Percentiles rank a stretch among this genome's conserved stretches.
phyloP scores from a whole-genome alignment of 164 flowering plant genomes.

The Nymphaea colorata region DNA sequence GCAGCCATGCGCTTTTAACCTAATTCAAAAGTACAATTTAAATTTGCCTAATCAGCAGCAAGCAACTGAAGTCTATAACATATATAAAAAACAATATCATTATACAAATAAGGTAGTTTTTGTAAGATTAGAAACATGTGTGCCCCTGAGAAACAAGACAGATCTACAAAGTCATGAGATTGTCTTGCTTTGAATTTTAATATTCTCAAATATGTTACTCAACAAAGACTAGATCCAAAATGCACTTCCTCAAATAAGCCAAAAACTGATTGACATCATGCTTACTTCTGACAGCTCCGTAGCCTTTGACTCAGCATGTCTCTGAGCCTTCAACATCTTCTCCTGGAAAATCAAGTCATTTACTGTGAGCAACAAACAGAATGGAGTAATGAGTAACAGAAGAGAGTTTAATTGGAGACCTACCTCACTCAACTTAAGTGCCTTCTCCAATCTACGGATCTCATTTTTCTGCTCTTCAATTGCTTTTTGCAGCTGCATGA shows the following conservation, averaged over 20 bases:
- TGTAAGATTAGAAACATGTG: neutral
- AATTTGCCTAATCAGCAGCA: neutral
- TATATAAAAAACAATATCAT: too few species aligned
- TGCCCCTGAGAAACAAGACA: neutral
- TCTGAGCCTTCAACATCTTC: slow-evolving; percentile 4
- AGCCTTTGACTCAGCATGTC: slow-evolving; percentile 4
- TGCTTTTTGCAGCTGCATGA: slow-evolving; percentile 52
- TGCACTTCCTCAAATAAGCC: neutral
- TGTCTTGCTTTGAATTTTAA: too few species aligned
- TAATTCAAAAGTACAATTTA: slow-evolving; percentile 13
- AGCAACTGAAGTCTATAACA: neutral
- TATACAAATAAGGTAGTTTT: neutral
- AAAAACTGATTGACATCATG: neutral
- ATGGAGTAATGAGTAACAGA: neutral
- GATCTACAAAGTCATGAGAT: neutral
- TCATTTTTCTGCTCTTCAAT: slow-evolving; percentile 58
- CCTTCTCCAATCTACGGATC: slow-evolving; percentile 76
- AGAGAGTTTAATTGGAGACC: neutral
- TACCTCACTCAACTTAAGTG: slow-evolving; percentile 84
- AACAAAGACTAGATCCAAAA: neutral
- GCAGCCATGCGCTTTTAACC: slow-evolving; percentile 97
- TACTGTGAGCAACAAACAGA: neutral
- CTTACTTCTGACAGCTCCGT: slow-evolving; percentile 3
- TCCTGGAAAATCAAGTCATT: slow-evolving; percentile 1
- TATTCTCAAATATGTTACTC: too few species aligned